These are phyloP conservation scores for Eimeria maxima DNA, from an alignment of 169 alveolate genomes.

Conservation along the genomic window DNA sequence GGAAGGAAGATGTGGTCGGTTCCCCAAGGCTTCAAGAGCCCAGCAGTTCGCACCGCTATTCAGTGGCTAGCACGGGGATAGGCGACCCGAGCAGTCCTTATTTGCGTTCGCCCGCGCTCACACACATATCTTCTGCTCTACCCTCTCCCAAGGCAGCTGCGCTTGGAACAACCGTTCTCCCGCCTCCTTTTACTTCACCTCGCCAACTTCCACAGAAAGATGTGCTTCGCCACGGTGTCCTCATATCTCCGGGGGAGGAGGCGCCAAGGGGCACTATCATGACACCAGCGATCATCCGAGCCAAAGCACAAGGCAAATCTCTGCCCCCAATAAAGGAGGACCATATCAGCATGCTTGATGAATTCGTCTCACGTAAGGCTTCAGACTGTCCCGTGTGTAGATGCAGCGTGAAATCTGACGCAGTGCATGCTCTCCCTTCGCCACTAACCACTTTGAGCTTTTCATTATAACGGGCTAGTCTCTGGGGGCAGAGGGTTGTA, in stretches of 20 bases:
- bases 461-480: not conserved
- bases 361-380: conserved; percentile 1
- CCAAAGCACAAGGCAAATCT: conserved; percentile 31
- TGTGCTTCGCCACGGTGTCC: conserved; percentile 55
- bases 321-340: conserved; percentile 45
- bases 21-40: conserved; percentile 50
- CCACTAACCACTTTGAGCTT: no score
- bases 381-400: not conserved
- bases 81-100: conserved; percentile 37
- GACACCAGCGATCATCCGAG: conserved; percentile 55
- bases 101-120: conserved; percentile 38
- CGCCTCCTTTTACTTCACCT: not conserved
- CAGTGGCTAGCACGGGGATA: conserved; percentile 60
- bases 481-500: not conserved
- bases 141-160: conserved; percentile 26
- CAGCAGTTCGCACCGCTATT: conserved; percentile 50
- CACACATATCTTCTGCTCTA: not conserved
- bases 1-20: conserved; percentile 15
- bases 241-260: conserved; percentile 16
- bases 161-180: not conserved
- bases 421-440: not conserved
- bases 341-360: conserved; percentile 36
- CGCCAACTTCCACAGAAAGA: not conserved
- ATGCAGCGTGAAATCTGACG: not conserved
- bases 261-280: conserved; percentile 20